These are phyloP conservation scores for Choanephora cucurbitarum DNA, from an alignment of 371 early-diverging fungal genomes.

Conservation along the genomic window DNA sequence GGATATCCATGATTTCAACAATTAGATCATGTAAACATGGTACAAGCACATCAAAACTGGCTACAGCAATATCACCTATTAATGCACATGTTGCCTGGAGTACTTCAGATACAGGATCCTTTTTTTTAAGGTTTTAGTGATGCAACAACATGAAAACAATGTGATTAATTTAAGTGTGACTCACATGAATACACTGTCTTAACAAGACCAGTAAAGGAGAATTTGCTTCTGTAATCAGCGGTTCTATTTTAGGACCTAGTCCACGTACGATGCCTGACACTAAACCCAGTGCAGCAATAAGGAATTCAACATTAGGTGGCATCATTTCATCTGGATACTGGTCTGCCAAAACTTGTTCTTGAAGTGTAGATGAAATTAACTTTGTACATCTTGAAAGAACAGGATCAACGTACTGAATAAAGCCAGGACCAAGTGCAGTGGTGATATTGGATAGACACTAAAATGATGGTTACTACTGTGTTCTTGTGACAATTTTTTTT, in stretches of 20 bases:
- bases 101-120: constrained; percentile 83
- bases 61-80: constrained; percentile 91
- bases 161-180: neutral
- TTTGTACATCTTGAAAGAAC: constrained; percentile 80
- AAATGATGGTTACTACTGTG: too few species aligned
- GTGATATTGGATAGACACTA: constrained; percentile 83
- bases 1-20: constrained; percentile 61
- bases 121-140: too few species aligned
- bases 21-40: constrained; percentile 15
- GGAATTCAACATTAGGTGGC: constrained; percentile 81
- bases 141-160: too few species aligned
- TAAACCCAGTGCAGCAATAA: constrained; percentile 87
- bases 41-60: constrained; percentile 55
- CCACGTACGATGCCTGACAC: constrained; percentile 86
- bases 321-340: constrained; percentile 55
- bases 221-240: constrained; percentile 63
- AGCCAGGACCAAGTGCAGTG: constrained; percentile 77
- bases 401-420: constrained; percentile 71
- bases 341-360: constrained; percentile 52
- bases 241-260: constrained; percentile 64
- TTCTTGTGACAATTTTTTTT: too few species aligned
- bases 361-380: constrained; percentile 67
- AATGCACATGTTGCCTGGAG: constrained; percentile 91
- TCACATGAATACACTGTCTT: constrained; percentile 69
- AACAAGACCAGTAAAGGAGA: constrained; percentile 70